phyloP scores from a whole-genome alignment of 768 basidiomycete genomes.

The Leccinum longicurvipes region DNA sequence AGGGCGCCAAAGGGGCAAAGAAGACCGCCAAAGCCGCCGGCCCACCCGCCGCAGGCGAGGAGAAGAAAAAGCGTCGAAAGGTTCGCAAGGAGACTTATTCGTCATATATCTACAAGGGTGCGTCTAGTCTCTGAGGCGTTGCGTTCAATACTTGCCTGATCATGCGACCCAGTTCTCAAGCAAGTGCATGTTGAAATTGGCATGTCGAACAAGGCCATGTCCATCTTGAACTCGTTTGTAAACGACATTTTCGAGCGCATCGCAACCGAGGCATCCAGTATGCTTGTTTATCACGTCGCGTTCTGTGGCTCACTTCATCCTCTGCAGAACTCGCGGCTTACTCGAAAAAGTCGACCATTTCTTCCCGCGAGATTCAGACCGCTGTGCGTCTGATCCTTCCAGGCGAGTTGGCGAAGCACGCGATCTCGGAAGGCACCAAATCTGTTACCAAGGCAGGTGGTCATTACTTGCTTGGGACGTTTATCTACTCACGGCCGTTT shows the following conservation, averaged over 20 bases:
- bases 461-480: not conserved
- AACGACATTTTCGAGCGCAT: slow-evolving; percentile 96
- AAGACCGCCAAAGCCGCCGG: slow-evolving; percentile 60
- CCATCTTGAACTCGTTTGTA: slow-evolving; percentile 93
- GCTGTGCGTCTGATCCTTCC: slow-evolving; percentile 95
- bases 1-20: slow-evolving; percentile 71
- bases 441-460: slow-evolving; percentile 77
- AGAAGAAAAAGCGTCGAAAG: slow-evolving; percentile 89
- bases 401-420: slow-evolving; percentile 83
- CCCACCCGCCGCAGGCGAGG: slow-evolving; percentile 57
- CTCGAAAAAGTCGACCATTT: slow-evolving; percentile 98
- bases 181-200: slow-evolving; percentile 99
- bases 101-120: slow-evolving; percentile 89
- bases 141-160: not conserved
- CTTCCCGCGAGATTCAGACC: slow-evolving; percentile 97
- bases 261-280: slow-evolving; percentile 86
- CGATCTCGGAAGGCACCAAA: slow-evolving; percentile 84
- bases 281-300: slow-evolving; percentile 17
- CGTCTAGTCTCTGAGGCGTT: not conserved
- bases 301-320: not conserved
- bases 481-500: slow-evolving; percentile 11
- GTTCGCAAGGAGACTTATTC: slow-evolving; percentile 89
- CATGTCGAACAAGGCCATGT: slow-evolving; percentile 99
- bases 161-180: slow-evolving; percentile 65
- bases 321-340: slow-evolving; percentile 88